These are phyloP conservation scores for Picochlorum costavermella DNA, from an alignment of 139 green algal species.

Conservation along the genomic window DNA sequence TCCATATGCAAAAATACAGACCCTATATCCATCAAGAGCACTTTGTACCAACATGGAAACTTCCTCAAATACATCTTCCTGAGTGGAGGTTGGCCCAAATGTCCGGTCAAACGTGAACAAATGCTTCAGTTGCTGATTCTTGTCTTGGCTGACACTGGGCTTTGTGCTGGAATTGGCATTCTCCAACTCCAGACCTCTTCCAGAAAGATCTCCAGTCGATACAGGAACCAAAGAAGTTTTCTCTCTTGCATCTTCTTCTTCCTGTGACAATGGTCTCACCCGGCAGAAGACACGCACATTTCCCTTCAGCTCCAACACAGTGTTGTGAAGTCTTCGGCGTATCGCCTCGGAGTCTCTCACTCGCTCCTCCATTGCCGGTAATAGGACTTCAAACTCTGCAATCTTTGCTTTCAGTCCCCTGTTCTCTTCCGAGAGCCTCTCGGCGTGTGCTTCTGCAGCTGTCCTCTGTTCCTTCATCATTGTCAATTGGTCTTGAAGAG, in stretches of 20 bases:
- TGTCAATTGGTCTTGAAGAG: conserved; percentile 21
- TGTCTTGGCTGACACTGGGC: not conserved
- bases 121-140: conserved; percentile 36
- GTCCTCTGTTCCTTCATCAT: conserved; percentile 23
- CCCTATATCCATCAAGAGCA: conserved; percentile 30
- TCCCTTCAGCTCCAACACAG: conserved; percentile 57
- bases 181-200: conserved; percentile 29
- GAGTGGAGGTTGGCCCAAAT: conserved; percentile 59
- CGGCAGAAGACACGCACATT: conserved; percentile 88
- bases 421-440: conserved; percentile 25
- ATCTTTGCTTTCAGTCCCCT: conserved; percentile 51
- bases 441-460: conserved; percentile 20
- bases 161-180: not conserved
- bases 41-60: conserved; percentile 88
- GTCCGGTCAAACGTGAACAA: conserved; percentile 65
- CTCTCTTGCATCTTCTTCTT: conserved; percentile 19
- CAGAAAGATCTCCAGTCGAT: conserved; percentile 34
- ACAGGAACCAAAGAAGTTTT: conserved; percentile 22
- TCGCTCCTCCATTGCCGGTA: conserved; percentile 18
- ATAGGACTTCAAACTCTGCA: conserved; percentile 46
- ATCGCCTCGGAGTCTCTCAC: conserved; percentile 38
- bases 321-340: conserved; percentile 68
- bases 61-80: conserved; percentile 72
- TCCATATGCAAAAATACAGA: conserved; percentile 12
- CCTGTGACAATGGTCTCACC: conserved; percentile 38